Conservation (phyloP, 2,329 filamentous ascomycete species). For the Clarireedia sp. region DNA sequence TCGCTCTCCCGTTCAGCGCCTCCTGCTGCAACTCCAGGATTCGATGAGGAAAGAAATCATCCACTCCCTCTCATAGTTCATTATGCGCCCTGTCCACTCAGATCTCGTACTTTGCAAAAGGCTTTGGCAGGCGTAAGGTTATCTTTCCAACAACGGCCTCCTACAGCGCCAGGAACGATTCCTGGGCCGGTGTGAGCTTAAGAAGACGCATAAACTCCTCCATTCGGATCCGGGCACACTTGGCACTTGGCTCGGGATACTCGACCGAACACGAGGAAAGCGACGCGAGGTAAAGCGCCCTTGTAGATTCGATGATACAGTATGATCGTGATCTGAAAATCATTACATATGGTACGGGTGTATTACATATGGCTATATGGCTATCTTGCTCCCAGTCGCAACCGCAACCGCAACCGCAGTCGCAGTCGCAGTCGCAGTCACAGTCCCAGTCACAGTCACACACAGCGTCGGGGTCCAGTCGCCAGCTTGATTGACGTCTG, state of each 20-base stretch:
- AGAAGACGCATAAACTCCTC: background rate
- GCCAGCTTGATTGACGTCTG: background rate
- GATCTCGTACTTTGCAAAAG: background rate
- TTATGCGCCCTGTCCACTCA: slow-evolving; percentile 6
- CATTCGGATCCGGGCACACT: background rate
- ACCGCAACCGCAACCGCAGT: no score
- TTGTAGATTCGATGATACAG: background rate
- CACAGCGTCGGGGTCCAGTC: background rate
- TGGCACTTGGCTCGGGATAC: background rate
- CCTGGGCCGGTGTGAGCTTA: background rate
- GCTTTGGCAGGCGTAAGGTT: background rate
- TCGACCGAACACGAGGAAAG: background rate
- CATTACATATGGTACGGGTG: background rate
- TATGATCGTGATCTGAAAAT: background rate
- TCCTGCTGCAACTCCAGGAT: slow-evolving; percentile 1
- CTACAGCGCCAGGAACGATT: background rate
- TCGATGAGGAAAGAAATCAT: slow-evolving; percentile 5
- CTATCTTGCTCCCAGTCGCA: no score
- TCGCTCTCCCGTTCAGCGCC: slow-evolving; percentile 1
- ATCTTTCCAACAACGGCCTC: background rate
- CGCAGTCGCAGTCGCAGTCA: no score
- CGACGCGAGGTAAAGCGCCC: background rate
- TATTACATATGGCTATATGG: no score
- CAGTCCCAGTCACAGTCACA: background rate
- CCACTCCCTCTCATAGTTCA: background rate